Evolutionary conservation across 306 rosid species (phyloP).

Genomic region (Leucaena leucocephala): DNA sequence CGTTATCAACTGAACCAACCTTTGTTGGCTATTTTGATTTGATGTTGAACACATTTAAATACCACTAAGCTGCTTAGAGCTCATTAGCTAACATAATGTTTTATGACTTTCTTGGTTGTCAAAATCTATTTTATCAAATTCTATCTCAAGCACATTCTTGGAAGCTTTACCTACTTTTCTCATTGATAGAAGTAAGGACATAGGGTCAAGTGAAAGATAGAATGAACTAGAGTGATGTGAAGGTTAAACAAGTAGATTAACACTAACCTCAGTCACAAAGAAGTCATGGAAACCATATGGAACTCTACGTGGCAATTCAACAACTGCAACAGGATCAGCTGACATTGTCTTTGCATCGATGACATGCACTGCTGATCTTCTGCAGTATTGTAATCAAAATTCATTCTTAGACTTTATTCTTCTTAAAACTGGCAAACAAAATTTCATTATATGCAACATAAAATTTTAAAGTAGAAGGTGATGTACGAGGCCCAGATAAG

Average conservation of each 20-base stretch:
- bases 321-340: conserved; percentile 79
- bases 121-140: background rate
- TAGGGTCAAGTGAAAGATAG: background rate
- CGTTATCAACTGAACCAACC: too few species aligned
- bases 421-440: background rate
- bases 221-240: conserved; percentile 12
- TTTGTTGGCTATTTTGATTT: background rate
- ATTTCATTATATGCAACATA: conserved; percentile 10
- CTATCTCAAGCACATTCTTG: background rate
- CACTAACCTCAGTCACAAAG: conserved; percentile 86
- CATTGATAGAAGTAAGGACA: background rate
- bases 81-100: background rate
- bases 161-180: background rate
- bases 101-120: background rate
- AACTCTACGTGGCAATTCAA: conserved; percentile 83
- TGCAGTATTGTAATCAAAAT: conserved; percentile 42
- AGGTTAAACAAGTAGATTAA: conserved; percentile 14
- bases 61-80: background rate
- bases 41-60: background rate
- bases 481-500: conserved; percentile 4
- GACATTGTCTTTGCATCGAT: conserved; percentile 92
- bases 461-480: background rate
- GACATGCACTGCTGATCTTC: conserved; percentile 74
- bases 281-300: conserved; percentile 95
- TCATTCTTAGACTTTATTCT: conserved; percentile 28